Evolutionary conservation across 306 rosid species (phyloP), one percentile per base, ranked within the genome.

Genomic region (Alnus glutinosa): DNA sequence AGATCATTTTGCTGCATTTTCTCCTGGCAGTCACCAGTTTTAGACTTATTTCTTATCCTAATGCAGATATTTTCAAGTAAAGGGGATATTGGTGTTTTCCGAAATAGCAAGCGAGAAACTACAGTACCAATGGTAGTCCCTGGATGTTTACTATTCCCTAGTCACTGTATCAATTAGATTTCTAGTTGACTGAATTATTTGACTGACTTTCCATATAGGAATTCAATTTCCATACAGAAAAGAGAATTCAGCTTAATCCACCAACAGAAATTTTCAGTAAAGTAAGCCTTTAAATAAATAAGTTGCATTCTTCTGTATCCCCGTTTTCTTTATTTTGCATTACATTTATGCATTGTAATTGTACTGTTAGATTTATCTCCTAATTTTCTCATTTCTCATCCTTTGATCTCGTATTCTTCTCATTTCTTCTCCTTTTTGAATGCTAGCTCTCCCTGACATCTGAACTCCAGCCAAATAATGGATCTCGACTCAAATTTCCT

Each of bases 181-280:
- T 69, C 63, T 51, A 18, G 68, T 87, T 61, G 15, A 28, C 36
- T 55, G 70, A 80, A 73, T 67, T 34, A 66, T 19, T 36, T 64
- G 7, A 62, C 2, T 77, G 83, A 75, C 78, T 71, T 81, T 80
- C 30, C 57, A 6, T 76, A 15, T 84, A 96, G 99, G 98, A 87
- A 83, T 93, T 93, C 62, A 96, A 88, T 85, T 93, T 93, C 83
- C 94, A 81, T 48, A 69, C 90, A 5, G 93, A 86, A 75, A 91
- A 83, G 90, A 90, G 90, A 86, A 74, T 77, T 78, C 94, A 84
- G 70, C 91, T 75, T 52, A 88, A 82, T 78, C 97, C 86, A 11
- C 99, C 97, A 70, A 78, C 75, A 14, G 98, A 96, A n/a, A 94
- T 91, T 80, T 96, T 96, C 76, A 93, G 88, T 86, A 96, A 91